Evolutionary conservation across 108 stramenopile genomes (phyloP).

Genomic region (Nitzschia palea): DNA sequence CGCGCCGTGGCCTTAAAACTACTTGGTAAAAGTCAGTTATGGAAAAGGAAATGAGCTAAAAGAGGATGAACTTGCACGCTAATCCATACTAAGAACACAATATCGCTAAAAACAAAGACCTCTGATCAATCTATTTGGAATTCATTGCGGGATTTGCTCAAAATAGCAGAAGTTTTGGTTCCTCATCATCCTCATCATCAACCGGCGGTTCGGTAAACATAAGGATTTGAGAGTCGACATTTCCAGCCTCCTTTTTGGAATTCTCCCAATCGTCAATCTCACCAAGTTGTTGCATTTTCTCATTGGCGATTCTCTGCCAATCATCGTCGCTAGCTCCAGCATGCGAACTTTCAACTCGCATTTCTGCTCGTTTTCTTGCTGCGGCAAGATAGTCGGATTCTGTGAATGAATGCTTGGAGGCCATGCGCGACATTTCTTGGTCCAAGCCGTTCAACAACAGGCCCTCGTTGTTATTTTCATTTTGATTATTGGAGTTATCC

Average conservation of each 20-base stretch:
- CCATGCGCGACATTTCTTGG: conserved; percentile 10
- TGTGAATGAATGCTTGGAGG: conserved; percentile 33
- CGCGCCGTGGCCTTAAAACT: conserved; percentile 87
- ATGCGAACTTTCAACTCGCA: conserved; percentile 19
- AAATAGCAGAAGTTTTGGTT: conserved; percentile 43
- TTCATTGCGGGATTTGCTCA: not conserved
- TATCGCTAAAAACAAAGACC: no score
- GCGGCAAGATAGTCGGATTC: conserved; percentile 49
- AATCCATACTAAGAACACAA: no score
- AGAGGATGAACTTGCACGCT: no score
- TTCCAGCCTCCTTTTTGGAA: conserved; percentile 44
- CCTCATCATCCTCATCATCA: conserved; percentile 20
- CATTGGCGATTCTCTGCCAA: conserved; percentile 33
- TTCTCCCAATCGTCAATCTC: conserved; percentile 54
- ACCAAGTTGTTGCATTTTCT: conserved; percentile 30
- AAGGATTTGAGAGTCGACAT: conserved; percentile 44
- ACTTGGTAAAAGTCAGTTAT: no score
- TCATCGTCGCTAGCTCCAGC: conserved; percentile 38
- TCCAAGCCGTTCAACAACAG: conserved; percentile 11
- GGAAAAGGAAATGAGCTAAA: no score
- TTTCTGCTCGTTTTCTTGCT: conserved; percentile 40
- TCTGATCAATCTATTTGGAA: no score
- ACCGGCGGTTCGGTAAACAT: conserved; percentile 20
- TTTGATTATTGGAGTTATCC: not conserved
- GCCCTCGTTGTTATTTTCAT: conserved; percentile 2